These are phyloP conservation scores for Penicillium arizonense DNA, from an alignment of 495 filamentous ascomycete genomes.

Conservation along the genomic window DNA sequence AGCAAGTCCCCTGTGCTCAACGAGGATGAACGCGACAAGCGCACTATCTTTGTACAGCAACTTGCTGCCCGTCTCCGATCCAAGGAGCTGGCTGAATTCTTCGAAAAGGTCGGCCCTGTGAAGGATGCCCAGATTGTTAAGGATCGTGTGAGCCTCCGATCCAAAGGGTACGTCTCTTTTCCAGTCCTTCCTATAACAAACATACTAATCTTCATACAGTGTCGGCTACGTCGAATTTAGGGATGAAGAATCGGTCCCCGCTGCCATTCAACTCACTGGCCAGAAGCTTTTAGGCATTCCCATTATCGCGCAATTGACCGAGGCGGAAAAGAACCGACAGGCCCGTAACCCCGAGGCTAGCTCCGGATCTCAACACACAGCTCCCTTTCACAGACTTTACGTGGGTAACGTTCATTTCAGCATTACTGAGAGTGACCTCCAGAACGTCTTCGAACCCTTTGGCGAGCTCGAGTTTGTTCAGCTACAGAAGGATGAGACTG, in stretches of 20 bases:
- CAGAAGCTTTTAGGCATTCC: slow-evolving; percentile 98
- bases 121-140: slow-evolving; percentile 99
- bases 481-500: slow-evolving; percentile 90
- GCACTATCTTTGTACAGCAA: slow-evolving; percentile 98
- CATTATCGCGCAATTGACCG: slow-evolving; percentile 96
- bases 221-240: slow-evolving; percentile 99
- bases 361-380: slow-evolving; percentile 63
- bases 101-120: slow-evolving; percentile 93
- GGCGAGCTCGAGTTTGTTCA: slow-evolving; percentile 98
- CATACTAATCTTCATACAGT: slow-evolving; percentile 44
- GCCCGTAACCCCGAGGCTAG: slow-evolving; percentile 76
- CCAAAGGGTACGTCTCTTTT: slow-evolving; percentile 77
- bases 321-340: slow-evolving; percentile 99
- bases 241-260: slow-evolving; percentile 87
- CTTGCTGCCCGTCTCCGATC: slow-evolving; percentile 89
- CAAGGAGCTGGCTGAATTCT: slow-evolving; percentile 91
- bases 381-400: slow-evolving; percentile 97
- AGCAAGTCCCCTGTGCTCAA: slow-evolving; percentile 66
- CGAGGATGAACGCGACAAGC: slow-evolving; percentile 93
- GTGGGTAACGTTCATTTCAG: slow-evolving; percentile 99
- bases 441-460: slow-evolving; percentile 97
- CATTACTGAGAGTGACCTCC: slow-evolving; percentile 94
- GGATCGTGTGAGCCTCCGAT: slow-evolving; percentile 92
- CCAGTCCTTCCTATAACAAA: neutral
- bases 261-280: slow-evolving; percentile 96